Base-by-base conservation (phyloP, 441 rosid genomes). In the Pelargonium citronellum region DNA sequence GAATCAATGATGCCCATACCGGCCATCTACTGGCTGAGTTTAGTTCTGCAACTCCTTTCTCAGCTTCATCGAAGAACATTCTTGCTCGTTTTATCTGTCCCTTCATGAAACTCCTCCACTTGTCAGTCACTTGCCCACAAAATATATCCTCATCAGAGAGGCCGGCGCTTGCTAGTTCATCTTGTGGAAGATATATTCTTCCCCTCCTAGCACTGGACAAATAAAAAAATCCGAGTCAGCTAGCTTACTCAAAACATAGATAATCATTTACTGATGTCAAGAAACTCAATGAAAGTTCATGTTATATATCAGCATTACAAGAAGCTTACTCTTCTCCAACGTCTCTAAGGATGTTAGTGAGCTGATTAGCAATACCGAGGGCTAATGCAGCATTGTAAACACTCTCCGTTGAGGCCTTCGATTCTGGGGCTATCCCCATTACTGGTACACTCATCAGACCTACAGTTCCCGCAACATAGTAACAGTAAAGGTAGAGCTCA, bases 391-490 rank as follows among this genome's bases (percentile, higher is more conserved):
- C 83, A 58, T 74, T 83, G 58, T 85, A 85, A 22, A 85, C 83
- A 20, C 79, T 83, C 55, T 83, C 86, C 0, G 78, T 81, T 0
- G 86, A 46, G 17, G 83, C 83, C 83, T 83, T 72, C 0, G 88
- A 82, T 53, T 79, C 83, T 0, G 81, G 77, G 46, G 83, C 77
- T 3, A 85, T 82, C 13, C 88, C 88, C 85, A 85, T 85, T 1
- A 85, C 85, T 0, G 86, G 88, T 39, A 85, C 88, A 57, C 82
- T 85, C 86, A 85, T 85, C 15, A 85, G 75, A 15, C 83, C 86
- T 0, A 85, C 86, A 3, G 88, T 85, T 60, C 88, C 88, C 9
- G 88, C 86, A 47, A 82, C 88, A 34, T 85, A 85, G 60, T 85
- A 85, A 65, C 88, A 80, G 69, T 85, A 85, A 15, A 85, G 85